Evolutionary conservation across 225 moss, liverwort and hornwort genomes (phyloP).

Genomic region (Ulota crispa): DNA sequence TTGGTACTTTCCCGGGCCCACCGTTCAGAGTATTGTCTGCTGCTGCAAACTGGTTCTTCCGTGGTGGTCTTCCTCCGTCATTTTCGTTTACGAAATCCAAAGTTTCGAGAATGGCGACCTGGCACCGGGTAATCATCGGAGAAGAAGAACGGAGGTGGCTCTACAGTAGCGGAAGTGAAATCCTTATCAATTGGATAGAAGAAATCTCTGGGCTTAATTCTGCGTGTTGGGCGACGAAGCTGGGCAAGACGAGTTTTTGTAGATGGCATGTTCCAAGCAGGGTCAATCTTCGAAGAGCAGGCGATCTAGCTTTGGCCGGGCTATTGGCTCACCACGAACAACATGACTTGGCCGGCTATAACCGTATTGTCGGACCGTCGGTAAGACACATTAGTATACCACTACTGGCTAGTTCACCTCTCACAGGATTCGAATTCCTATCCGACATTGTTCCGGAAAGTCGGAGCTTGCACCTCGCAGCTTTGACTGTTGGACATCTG

Average conservation of each 20-base stretch:
- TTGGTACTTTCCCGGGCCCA: not conserved
- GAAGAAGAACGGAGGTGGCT: not conserved
- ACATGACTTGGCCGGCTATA: not conserved
- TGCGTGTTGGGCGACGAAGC: not conserved
- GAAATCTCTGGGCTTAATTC: not conserved
- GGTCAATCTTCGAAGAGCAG: not conserved
- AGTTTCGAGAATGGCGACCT: not conserved
- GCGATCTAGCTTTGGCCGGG: not conserved
- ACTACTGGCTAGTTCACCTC: not conserved
- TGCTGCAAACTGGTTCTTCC: not conserved
- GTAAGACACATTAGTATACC: not conserved
- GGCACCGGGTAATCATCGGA: not conserved
- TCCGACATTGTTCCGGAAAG: not conserved
- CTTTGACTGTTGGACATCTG: not conserved
- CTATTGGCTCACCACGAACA: not conserved
- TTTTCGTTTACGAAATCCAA: not conserved
- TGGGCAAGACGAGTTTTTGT: not conserved
- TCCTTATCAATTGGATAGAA: not conserved
- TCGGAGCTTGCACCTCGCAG: not conserved
- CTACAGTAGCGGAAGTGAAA: not conserved
- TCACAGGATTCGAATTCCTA: not conserved
- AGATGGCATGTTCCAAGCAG: not conserved
- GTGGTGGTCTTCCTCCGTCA: not conserved
- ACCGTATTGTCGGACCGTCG: not conserved
- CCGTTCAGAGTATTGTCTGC: not conserved